Evolutionary conservation across 352 stramenopile species (phyloP), one percentile per base, ranked within the genome.

Genomic region (Phytophthora pseudosyringae): DNA sequence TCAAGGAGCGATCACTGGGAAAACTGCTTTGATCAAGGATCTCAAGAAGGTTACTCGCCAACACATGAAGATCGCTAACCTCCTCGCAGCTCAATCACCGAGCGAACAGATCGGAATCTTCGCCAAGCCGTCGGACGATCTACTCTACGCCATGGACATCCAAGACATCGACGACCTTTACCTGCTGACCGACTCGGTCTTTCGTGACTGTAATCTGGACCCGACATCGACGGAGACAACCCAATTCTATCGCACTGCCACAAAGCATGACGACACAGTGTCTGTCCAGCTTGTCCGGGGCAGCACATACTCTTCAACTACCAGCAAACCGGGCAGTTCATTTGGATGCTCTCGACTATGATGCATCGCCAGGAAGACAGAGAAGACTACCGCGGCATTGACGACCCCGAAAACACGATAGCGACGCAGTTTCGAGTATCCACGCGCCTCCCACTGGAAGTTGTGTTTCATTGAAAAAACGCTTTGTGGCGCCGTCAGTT

Each of bases 221-320:
- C 25, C 26, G 15, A 12, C 26, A 10, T 53, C 44, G 15, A 16
- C 15, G 4, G 35, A 55, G 5, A 63, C 32, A 16, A 45, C 41
- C 13, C 5, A 5, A n/a, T 62, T 62, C 13, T 31, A 62, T 12
- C 53, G 26, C 15, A 39, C 50, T 8, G 28, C 40, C 16, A 43
- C 31, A 28, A 59, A 10, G 39, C 11, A 28, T 16, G 25, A 7
- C 13, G n/a, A 16, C 7, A 26, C n/a, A 10, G n/a, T 26, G 2
- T 35, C n/a, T n/a, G 26, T 59, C 10, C 51, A 50, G 26, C 32
- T 25, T 6, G 51, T 43, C 3, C n/a, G 51, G 6, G 50, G 51
- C 51, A 59, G 13, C 51, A 43, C n/a, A 35, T 59, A 29, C 39
- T 50, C 4, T 59, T 59, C 15, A 41, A n/a, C 39, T 59, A 59